phyloP scores from a whole-genome alignment of 345 rosid genomes.

The Boechera retrofracta region DNA sequence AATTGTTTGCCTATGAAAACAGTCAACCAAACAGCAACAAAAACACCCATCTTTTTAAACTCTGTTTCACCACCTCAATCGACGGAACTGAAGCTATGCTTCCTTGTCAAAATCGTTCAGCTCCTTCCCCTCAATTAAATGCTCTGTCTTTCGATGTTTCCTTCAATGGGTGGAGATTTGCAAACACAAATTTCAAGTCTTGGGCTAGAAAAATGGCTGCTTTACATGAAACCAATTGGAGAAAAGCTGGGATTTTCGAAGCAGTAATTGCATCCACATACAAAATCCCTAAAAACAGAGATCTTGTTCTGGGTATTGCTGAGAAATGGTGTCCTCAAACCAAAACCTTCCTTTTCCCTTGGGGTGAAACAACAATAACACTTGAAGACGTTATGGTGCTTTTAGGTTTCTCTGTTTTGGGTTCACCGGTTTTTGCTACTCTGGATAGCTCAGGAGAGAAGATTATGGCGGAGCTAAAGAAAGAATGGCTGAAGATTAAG shows the following conservation, averaged over 20 bases:
- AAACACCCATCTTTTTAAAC: constrained; percentile 47
- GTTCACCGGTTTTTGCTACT: constrained; percentile 45
- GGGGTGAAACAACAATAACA: constrained; percentile 64
- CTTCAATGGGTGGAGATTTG: constrained; percentile 46
- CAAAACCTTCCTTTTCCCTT: constrained; percentile 55
- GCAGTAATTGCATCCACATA: constrained; percentile 52
- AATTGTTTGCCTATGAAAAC: neutral
- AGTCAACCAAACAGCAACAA: neutral
- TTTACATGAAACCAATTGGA: constrained; percentile 43
- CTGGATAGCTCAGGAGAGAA: neutral
- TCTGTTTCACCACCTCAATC: constrained; percentile 23
- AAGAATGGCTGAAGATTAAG: constrained; percentile 17
- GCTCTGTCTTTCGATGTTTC: constrained; percentile 33
- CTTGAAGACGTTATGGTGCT: constrained; percentile 55
- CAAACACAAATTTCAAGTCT: constrained; percentile 34
- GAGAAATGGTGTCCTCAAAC: constrained; percentile 58
- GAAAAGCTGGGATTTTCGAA: constrained; percentile 52
- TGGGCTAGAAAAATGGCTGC: constrained; percentile 54
- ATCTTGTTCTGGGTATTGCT: constrained; percentile 49
- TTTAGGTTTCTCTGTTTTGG: constrained; percentile 55
- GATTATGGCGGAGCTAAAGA: neutral
- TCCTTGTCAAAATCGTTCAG: neutral
- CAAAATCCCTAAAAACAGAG: constrained; percentile 18
- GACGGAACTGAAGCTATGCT: constrained; percentile 11
- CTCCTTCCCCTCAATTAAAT: constrained; percentile 14